A percentile compares a stretch with the other conserved stretches of the same genome.
Conservation (phyloP, 2,329 filamentous ascomycete genomes). For the Microcyclosporella mali region DNA sequence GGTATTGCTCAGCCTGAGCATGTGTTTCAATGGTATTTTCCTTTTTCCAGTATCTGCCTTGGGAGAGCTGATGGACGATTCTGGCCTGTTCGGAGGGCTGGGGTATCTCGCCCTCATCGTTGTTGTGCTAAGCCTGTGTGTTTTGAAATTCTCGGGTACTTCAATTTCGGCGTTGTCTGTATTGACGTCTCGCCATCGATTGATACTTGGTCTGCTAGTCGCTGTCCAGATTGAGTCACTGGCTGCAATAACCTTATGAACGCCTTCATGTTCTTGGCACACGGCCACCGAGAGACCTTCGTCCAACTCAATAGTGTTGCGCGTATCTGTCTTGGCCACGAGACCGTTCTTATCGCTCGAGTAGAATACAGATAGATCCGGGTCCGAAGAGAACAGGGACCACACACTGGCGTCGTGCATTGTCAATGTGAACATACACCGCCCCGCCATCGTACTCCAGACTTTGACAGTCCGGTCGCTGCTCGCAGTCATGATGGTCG, state of each 20-base stretch:
- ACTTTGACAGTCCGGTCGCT: conserved; percentile 97
- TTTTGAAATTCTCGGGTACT: conserved; percentile 41
- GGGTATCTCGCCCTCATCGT: conserved; percentile 39
- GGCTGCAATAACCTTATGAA: conserved; percentile 57
- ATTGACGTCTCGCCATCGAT: conserved; percentile 83
- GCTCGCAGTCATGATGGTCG: conserved; percentile 88
- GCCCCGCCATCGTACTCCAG: conserved; percentile 90
- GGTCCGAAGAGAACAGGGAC: conserved; percentile 86
- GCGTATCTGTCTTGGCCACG: conserved; percentile 92
- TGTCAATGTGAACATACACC: conserved; percentile 95
- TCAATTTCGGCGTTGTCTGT: conserved; percentile 65
- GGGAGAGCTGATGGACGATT: conserved; percentile 2
- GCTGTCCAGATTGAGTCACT: conserved; percentile 83
- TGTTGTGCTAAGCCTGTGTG: conserved; percentile 50
- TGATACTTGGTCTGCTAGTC: conserved; percentile 84
- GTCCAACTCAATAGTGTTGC: conserved; percentile 69
- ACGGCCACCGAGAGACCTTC: conserved; percentile 87
- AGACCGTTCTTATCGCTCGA: conserved; percentile 87
- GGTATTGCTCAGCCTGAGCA: conserved; percentile 78
- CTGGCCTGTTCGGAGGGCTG: conserved; percentile 26
- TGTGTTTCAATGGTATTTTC: conserved; percentile 68
- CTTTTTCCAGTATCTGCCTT: conserved; percentile 38
- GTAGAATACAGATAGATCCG: conserved; percentile 82
- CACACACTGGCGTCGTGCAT: conserved; percentile 99
- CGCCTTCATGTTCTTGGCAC: conserved; percentile 82